A percentile compares a stretch with the other conserved stretches of the same genome.
Conservation (phyloP, 495 filamentous ascomycete species). For the Aspergillus ellipticus region DNA sequence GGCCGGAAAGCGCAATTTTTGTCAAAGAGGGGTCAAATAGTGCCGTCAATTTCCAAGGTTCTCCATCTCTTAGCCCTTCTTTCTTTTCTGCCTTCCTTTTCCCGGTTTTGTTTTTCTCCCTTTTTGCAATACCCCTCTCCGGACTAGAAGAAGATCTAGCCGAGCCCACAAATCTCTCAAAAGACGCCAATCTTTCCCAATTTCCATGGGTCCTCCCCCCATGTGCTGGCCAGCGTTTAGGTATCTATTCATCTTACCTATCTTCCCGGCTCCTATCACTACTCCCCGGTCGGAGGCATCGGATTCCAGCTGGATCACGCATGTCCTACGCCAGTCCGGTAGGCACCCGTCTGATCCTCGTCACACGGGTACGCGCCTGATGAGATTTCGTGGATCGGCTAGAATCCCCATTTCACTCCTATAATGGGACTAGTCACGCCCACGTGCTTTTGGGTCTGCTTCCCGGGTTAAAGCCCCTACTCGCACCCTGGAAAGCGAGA, state of each 20-base stretch:
- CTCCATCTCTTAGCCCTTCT: neutral
- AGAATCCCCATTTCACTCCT: neutral
- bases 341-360: no score
- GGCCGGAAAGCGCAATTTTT: neutral
- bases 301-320: neutral
- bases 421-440: neutral
- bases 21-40: neutral
- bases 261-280: neutral
- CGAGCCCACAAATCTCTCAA: neutral
- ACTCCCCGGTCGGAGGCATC: neutral
- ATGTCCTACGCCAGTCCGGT: neutral
- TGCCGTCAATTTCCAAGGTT: neutral
- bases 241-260: neutral
- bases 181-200: neutral
- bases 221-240: neutral
- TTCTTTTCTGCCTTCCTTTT: neutral
- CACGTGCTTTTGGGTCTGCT: neutral
- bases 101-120: neutral
- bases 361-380: neutral
- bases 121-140: neutral
- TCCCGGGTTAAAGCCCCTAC: neutral
- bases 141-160: neutral
- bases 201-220: neutral
- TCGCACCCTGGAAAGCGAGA: no score
- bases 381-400: neutral